Evolutionary conservation across 2,329 filamentous ascomycete genomes (phyloP).

Genomic region (Annulohypoxylon truncatum): DNA sequence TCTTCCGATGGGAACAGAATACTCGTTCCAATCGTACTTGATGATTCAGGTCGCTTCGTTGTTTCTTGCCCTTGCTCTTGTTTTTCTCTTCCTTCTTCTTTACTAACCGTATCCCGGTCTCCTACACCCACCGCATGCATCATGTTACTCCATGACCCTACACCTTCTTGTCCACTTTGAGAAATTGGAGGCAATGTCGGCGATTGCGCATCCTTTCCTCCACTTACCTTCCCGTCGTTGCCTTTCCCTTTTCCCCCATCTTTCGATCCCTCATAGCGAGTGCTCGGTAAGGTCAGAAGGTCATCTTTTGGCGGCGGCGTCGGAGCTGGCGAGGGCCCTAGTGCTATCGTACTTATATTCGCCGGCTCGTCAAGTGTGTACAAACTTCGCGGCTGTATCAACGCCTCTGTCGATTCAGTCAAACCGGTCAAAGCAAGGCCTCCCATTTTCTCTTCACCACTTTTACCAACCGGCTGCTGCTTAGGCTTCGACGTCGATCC

Average conservation of each 20-base stretch:
- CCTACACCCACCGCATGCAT: constrained; percentile 8
- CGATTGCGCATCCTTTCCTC: background rate
- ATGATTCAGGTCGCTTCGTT: constrained; percentile 25
- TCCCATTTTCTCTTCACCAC: background rate
- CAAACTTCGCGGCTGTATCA: background rate
- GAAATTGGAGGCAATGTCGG: constrained; percentile 34
- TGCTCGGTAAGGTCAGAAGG: constrained; percentile 2
- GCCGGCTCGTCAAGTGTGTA: constrained; percentile 16
- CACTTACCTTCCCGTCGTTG: background rate
- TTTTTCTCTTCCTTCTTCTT: background rate
- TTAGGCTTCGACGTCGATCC: background rate
- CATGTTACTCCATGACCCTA: constrained; percentile 27
- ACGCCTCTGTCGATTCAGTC: background rate
- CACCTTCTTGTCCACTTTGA: constrained; percentile 33
- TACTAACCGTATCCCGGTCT: background rate
- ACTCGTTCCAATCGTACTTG: constrained; percentile 40
- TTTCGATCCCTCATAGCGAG: background rate
- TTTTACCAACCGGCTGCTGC: background rate
- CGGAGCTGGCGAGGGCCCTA: background rate
- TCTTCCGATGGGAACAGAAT: constrained; percentile 39
- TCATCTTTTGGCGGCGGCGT: constrained; percentile 16
- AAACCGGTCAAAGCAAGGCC: background rate
- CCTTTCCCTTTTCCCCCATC: background rate
- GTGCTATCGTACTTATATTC: constrained; percentile 18
- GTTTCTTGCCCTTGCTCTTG: background rate